phyloP scores from a whole-genome alignment of 2,329 filamentous ascomycete species.

The Trichocomaceae sp. region DNA sequence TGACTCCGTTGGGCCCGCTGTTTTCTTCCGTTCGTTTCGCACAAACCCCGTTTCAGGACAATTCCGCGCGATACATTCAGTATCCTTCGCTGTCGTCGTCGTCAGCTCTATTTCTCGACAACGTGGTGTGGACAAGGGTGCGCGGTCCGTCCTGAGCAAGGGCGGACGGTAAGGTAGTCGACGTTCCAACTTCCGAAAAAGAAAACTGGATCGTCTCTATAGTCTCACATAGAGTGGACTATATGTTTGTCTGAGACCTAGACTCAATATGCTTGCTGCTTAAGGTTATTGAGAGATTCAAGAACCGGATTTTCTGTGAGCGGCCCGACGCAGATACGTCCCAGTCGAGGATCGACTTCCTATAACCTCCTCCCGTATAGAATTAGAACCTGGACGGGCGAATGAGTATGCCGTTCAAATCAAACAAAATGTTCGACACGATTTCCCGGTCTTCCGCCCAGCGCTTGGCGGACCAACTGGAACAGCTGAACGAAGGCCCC shows the following conservation, averaged over 20 bases:
- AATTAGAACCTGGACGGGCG: background rate
- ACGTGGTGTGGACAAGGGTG: slow-evolving; percentile 43
- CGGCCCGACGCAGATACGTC: background rate
- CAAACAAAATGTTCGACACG: slow-evolving; percentile 10
- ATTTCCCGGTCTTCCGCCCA: slow-evolving; percentile 7
- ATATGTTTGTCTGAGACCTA: background rate
- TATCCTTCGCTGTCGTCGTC: slow-evolving; percentile 18
- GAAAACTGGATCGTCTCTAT: background rate
- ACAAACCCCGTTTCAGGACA: background rate
- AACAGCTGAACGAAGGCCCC: slow-evolving; percentile 15
- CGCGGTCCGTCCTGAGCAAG: slow-evolving; percentile 47
- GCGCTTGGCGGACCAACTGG: slow-evolving; percentile 12
- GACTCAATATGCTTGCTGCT: slow-evolving; percentile 5
- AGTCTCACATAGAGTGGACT: background rate
- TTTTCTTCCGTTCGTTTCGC: background rate
- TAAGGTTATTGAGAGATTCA: background rate
- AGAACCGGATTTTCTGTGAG: background rate
- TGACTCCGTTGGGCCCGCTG: slow-evolving; percentile 5
- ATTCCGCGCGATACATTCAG: background rate
- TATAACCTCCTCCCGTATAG: background rate
- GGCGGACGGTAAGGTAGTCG: slow-evolving; percentile 42
- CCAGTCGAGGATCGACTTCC: background rate
- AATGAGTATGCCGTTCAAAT: background rate
- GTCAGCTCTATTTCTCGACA: slow-evolving; percentile 22
- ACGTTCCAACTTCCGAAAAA: background rate